Conservation (phyloP, 495 filamentous ascomycete species). For the Penicillium roqueforti region DNA sequence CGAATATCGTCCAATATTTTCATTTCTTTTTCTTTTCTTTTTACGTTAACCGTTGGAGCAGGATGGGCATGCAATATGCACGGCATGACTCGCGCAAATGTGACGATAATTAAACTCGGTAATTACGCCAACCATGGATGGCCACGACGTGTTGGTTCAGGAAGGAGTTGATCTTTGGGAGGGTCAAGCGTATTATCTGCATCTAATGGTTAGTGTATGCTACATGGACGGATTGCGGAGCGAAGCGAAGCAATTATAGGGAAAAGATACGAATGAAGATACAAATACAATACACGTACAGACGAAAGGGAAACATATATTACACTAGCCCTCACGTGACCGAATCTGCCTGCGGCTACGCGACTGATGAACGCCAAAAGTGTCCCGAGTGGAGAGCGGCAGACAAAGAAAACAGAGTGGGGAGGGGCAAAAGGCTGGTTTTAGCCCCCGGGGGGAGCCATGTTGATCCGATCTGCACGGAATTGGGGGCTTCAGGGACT, state of each 20-base stretch:
- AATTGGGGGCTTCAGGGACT: constrained; percentile 22
- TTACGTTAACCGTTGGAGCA: constrained; percentile 10
- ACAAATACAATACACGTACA: no score
- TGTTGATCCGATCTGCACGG: constrained; percentile 34
- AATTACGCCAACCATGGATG: not conserved
- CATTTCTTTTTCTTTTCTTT: not conserved
- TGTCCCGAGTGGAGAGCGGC: constrained; percentile 9
- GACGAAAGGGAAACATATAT: no score
- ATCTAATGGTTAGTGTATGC: not conserved
- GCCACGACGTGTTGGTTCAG: not conserved
- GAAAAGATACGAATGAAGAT: no score
- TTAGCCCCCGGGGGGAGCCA: constrained; percentile 14
- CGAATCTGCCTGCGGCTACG: constrained; percentile 21
- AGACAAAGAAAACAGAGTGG: constrained; percentile 8
- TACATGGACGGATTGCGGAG: no score
- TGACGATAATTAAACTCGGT: constrained; percentile 8
- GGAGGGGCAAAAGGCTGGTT: constrained; percentile 3
- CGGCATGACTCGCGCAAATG: constrained; percentile 28
- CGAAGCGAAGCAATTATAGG: no score
- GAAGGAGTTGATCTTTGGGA: constrained; percentile 1
- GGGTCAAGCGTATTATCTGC: not conserved
- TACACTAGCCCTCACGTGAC: constrained; percentile 19
- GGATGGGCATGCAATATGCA: constrained; percentile 20
- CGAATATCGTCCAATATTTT: no score
- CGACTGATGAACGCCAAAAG: constrained; percentile 16